Percentiles rank a stretch among this genome's conserved stretches.
Conservation (phyloP, 2,329 filamentous ascomycete species). For the Karstenula rhodostoma region DNA sequence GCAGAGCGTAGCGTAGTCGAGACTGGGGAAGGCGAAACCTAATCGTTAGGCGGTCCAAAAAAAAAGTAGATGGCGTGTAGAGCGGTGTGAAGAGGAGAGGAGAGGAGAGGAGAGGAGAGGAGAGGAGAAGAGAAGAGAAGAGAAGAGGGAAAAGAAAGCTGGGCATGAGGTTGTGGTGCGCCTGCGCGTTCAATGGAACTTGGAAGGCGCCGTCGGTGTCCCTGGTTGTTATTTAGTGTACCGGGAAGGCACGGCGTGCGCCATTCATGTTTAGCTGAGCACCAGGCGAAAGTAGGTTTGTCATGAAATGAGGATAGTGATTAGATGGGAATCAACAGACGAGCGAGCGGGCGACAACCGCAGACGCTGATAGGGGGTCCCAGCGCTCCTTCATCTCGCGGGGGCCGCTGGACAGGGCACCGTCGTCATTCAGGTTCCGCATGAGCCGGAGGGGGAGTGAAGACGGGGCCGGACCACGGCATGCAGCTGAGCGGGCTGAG, state of each 20-base stretch:
- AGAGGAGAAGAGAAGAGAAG: conserved; percentile 23
- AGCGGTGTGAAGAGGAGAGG: conserved; percentile 21
- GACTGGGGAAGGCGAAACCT: conserved; percentile 41
- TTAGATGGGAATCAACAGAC: conserved; percentile 37
- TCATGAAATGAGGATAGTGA: conserved; percentile 20
- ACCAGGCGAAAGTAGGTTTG: conserved; percentile 21
- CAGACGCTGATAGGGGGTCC: conserved; percentile 27
- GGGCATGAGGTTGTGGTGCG: conserved; percentile 15
- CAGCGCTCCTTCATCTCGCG: conserved; percentile 40
- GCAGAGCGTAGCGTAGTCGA: conserved; percentile 36
- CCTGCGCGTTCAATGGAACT: conserved; percentile 18
- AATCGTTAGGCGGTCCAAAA: conserved; percentile 33
- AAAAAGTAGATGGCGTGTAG: conserved; percentile 30
- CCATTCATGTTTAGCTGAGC: conserved; percentile 22
- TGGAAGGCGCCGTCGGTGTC: conserved; percentile 22
- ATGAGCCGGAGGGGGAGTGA: not conserved
- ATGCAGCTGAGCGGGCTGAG: too few species aligned
- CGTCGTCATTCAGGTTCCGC: not conserved
- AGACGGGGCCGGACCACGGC: conserved; percentile 3
- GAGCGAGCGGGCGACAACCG: conserved; percentile 39
- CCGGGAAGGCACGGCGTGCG: conserved; percentile 37
- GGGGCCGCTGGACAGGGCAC: conserved; percentile 1
- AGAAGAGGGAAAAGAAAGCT: conserved; percentile 19
- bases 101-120: conserved; percentile 22
- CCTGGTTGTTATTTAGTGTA: conserved; percentile 25